Base-by-base conservation (phyloP, 768 basidiomycete species). In the Naganishia antarctica region DNA sequence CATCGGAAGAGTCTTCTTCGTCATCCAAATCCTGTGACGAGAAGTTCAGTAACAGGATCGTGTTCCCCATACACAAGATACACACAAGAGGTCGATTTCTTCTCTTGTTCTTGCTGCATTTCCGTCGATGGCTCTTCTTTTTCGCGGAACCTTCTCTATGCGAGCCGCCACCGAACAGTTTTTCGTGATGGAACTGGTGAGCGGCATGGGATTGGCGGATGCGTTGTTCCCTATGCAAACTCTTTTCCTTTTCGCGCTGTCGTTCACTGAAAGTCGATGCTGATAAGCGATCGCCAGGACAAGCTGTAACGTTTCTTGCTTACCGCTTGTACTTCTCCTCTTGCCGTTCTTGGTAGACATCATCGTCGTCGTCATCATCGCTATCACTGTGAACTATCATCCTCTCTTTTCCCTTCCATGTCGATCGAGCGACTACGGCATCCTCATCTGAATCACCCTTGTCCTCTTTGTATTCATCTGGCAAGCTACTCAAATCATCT, bases 401-500 rank as follows among this genome's bases (percentile, higher is more conserved):
- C 41, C 26, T 13, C n/a, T 65, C 65, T 29, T 41, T 53, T 25
- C 48, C 62, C 29, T 43, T 32, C 49, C 62, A 63, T 31, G 49
- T 49, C 26, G 34, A 50, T 21, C 62, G 37, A 12, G 37, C 21
- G 25, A 32, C 44, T 0, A 50, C 40, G n/a, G 48, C 61, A 29
- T 49, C 45, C 15, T 47, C 62, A 7, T 66, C 57, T 41, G 45
- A 40, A 31, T 50, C 50, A 40, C 50, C 59, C 21, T 59, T 45
- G 32, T 61, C 65, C 34, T 49, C 49, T 28, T 62, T 62, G 40
- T 53, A 66, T 57, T 66, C 65, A 43, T 66, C 65, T 9, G 65
- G 65, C 23, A 66, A 44, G 25, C 65, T 66, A 28, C 65, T 66
- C 41, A 66, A 53, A 26, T 60, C 58, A 18, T 64, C 63, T n/a